These are phyloP conservation scores for Claviceps capensis DNA, from an alignment of 2,329 filamentous ascomycete genomes.

Conservation along the genomic window DNA sequence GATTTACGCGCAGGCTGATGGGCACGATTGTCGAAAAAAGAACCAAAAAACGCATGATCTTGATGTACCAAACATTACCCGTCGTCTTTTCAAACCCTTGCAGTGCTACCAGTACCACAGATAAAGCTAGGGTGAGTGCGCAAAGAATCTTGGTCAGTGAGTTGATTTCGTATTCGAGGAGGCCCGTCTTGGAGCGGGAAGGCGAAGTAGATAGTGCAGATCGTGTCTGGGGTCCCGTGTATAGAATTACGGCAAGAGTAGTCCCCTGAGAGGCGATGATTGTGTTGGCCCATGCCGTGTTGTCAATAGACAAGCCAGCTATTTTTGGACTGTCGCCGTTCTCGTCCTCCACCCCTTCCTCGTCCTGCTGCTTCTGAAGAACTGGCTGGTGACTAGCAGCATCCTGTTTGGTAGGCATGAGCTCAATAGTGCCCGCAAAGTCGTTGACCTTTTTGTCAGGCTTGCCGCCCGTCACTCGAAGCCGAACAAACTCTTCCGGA, in stretches of 20 bases:
- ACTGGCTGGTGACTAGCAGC: constrained; percentile 29
- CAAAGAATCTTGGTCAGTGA: constrained; percentile 93
- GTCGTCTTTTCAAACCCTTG: constrained; percentile 62
- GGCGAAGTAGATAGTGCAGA: constrained; percentile 86
- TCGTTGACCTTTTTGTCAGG: constrained; percentile 92
- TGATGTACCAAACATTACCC: constrained; percentile 74
- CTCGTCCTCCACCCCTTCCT: background rate
- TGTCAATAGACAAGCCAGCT: constrained; percentile 77
- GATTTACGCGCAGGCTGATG: constrained; percentile 88
- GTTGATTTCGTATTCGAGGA: constrained; percentile 94
- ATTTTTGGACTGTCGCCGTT: constrained; percentile 32
- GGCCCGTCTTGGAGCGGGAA: constrained; percentile 83
- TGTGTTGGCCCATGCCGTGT: constrained; percentile 97
- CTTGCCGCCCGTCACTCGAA: constrained; percentile 68
- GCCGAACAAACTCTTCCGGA: constrained; percentile 54
- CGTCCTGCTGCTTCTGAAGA: constrained; percentile 14
- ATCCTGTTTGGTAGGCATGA: constrained; percentile 42
- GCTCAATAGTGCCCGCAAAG: constrained; percentile 78
- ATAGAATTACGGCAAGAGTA: constrained; percentile 80
- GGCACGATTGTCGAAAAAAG: constrained; percentile 98
- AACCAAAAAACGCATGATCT: constrained; percentile 95
- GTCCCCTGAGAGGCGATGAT: constrained; percentile 86
- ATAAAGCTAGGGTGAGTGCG: constrained; percentile 71
- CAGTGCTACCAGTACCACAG: constrained; percentile 74
- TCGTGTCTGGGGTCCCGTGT: constrained; percentile 87